These are phyloP conservation scores for Sclerotinia borealis DNA, from an alignment of 2,329 filamentous ascomycete species.

Conservation along the genomic window DNA sequence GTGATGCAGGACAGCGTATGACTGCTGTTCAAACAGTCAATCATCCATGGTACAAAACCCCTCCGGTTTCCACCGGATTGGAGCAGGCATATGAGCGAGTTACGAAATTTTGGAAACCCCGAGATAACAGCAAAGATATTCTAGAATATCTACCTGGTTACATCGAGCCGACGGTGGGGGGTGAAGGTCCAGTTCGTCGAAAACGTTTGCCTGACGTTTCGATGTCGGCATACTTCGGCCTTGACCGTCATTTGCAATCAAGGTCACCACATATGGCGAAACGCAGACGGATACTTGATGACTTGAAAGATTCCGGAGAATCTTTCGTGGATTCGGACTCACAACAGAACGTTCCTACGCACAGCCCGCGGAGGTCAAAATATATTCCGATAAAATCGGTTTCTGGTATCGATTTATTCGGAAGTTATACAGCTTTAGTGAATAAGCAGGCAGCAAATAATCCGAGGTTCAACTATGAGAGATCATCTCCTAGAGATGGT, in stretches of 20 bases:
- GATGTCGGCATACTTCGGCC: constrained; percentile 27
- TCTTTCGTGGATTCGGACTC: background rate
- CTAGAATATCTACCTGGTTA: constrained; percentile 23
- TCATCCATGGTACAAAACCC: constrained; percentile 36
- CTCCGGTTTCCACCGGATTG: constrained; percentile 22
- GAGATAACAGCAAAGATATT: constrained; percentile 17
- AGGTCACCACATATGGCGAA: constrained; percentile 15
- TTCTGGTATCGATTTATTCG: constrained; percentile 21
- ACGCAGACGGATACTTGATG: constrained; percentile 21
- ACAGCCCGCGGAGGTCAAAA: background rate
- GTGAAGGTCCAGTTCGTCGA: constrained; percentile 5
- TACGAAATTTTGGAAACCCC: constrained; percentile 26
- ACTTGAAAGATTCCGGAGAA: constrained; percentile 19
- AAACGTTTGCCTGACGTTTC: constrained; percentile 26
- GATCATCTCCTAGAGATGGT: background rate
- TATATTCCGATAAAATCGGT: constrained; percentile 5
- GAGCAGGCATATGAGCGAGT: constrained; percentile 24
- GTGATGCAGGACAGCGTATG: constrained; percentile 32
- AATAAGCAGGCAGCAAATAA: background rate
- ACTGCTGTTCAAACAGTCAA: constrained; percentile 32
- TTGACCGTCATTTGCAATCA: constrained; percentile 24
- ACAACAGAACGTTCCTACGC: background rate
- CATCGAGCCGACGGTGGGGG: background rate
- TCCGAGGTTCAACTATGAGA: background rate
- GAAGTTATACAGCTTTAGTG: background rate